Base-by-base conservation (phyloP, 148 eudicot genomes). In the Bassia scoparia region DNA sequence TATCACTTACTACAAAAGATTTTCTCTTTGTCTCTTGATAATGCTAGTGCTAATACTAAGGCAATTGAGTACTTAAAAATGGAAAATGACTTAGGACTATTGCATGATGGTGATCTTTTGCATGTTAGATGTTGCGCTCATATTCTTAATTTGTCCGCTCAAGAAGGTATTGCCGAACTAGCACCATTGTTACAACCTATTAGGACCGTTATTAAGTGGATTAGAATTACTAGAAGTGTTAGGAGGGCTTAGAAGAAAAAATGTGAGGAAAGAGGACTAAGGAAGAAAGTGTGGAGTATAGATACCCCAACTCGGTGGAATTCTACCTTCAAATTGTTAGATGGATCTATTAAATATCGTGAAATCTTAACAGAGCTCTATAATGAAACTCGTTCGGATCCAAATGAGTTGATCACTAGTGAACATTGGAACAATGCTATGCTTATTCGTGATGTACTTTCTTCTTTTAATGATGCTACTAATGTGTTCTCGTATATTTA, bases 21-120 rank as follows among this genome's bases (percentile, higher is more conserved):
- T 4, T 46, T 68, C 30, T 15, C 71, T 46, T 27, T 68, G 50
- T 68, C 71, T 6, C 33, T 68, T 68, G 71, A 68, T 68, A 68
- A 49, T 49, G 58, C 16, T 14, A 48, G 31, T 0, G n/a, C 55
- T 27, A 68, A 68, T 20, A 30, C 26, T 30, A 50, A 49, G 2
- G 38, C 37, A 29, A 68, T 68, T 68, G 38, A 29, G 4, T 14
- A 46, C 30, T 2, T 68, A 7, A 48, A 48, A 49, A 48, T 1
- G 2, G 53, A 49, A 2, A 29, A 30, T 68, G 34, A 46, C 14
- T 43, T 55, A 4, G 1, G 14, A 0, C 0, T 48, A 1, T 68
- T 68, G 17, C 49, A 12, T 6, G 37, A 27, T 68, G 71, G 3
- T 29, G 18, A 7, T 10, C 33, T 67, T 24, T 29, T 68, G 34